phyloP scores from a whole-genome alignment of 306 rosid species.

The Cajanus cajan region DNA sequence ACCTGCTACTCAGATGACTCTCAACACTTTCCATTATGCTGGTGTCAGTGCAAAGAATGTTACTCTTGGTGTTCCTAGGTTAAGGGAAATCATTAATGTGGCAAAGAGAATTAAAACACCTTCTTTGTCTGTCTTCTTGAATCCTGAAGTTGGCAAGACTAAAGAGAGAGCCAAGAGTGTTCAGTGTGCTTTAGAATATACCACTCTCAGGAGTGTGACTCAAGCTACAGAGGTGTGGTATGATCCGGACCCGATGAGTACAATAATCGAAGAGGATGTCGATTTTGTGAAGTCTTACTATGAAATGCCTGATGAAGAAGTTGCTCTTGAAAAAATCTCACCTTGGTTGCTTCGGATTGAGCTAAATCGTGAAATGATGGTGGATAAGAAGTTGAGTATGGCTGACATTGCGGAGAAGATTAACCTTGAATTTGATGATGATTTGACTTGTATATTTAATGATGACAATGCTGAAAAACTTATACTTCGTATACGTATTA shows the following conservation, averaged over 20 bases:
- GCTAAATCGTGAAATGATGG: slow-evolving; percentile 99
- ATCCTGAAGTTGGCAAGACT: slow-evolving; percentile 79
- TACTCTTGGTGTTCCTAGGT: slow-evolving; percentile 96
- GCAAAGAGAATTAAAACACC: slow-evolving; percentile 98
- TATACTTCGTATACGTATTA: slow-evolving; percentile 92
- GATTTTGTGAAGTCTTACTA: slow-evolving; percentile 90
- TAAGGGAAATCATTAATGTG: slow-evolving; percentile 96
- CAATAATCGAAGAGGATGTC: slow-evolving; percentile 86
- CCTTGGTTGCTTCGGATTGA: slow-evolving; percentile 99
- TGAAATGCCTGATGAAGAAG: slow-evolving; percentile 99
- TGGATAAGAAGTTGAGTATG: slow-evolving; percentile 98
- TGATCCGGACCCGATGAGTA: slow-evolving; percentile 95
- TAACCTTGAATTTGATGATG: slow-evolving; percentile 86
- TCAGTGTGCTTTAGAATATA: slow-evolving; percentile 97
- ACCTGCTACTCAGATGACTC: slow-evolving; percentile 99
- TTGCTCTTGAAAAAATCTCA: slow-evolving; percentile 89
- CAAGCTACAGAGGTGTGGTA: slow-evolving; percentile 99
- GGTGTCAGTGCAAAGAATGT: slow-evolving; percentile 99
- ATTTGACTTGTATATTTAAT: slow-evolving; percentile 91
- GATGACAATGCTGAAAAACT: slow-evolving; percentile 97
- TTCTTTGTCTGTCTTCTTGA: slow-evolving; percentile 82
- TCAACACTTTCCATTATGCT: slow-evolving; percentile 98
- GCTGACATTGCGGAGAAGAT: slow-evolving; percentile 99
- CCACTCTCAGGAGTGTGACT: slow-evolving; percentile 94
- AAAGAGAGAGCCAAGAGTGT: slow-evolving; percentile 97